A percentile compares a stretch with the other conserved stretches of the same genome.
These are phyloP conservation scores for Viridothelium virens DNA, from an alignment of 495 filamentous ascomycete species.

Conservation along the genomic window DNA sequence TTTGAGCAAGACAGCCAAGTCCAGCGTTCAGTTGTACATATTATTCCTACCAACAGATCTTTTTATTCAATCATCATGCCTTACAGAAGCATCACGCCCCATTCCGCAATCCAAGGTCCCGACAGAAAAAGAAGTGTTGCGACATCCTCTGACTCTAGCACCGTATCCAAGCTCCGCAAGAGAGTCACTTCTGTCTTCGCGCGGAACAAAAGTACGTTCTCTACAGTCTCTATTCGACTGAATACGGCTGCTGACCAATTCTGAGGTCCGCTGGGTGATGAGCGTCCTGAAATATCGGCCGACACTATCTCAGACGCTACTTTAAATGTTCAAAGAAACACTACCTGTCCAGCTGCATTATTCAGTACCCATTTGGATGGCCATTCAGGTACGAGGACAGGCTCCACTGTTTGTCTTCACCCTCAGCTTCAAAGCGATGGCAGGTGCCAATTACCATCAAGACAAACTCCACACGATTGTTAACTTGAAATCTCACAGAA, in stretches of 20 bases:
- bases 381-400: neutral
- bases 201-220: neutral
- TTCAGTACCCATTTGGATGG: neutral
- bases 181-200: constrained; percentile 7
- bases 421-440: neutral
- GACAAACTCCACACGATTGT: neutral
- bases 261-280: constrained; percentile 4
- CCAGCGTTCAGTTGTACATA: neutral
- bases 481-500: neutral
- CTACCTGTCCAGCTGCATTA: neutral
- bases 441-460: neutral
- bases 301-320: neutral
- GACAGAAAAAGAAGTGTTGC: neutral
- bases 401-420: neutral
- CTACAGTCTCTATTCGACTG: neutral
- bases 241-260: neutral
- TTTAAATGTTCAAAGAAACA: neutral
- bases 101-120: neutral
- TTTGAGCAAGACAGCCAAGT: neutral
- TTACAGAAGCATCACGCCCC: neutral
- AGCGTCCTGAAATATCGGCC: neutral
- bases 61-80: neutral
- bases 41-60: neutral
- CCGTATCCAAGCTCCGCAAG: constrained; percentile 9
- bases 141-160: neutral